phyloP scores from a whole-genome alignment of 108 stramenopile species.

The Chaetoceros tenuissimus region DNA sequence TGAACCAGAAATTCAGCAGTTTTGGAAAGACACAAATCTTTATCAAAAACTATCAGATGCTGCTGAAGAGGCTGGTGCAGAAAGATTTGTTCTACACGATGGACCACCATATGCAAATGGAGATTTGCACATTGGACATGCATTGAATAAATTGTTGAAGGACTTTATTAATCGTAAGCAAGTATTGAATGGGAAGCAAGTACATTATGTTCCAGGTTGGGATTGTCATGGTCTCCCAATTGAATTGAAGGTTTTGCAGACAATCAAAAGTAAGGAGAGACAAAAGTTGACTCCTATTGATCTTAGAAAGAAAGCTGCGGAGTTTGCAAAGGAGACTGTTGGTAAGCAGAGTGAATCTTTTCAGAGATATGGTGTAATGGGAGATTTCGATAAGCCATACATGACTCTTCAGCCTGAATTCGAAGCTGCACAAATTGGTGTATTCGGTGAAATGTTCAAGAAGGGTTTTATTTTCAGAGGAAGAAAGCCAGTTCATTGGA shows the following conservation, averaged over 20 bases:
- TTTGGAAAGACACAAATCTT: constrained; percentile 76
- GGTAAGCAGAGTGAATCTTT: constrained; percentile 80
- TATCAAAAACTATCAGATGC: constrained; percentile 77
- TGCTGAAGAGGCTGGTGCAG: constrained; percentile 31
- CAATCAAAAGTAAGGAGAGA: constrained; percentile 80
- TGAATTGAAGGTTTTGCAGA: constrained; percentile 97
- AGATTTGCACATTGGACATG: constrained; percentile 96
- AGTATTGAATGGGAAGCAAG: constrained; percentile 88
- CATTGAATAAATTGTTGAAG: constrained; percentile 97
- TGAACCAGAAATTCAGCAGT: constrained; percentile 88
- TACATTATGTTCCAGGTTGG: constrained; percentile 99
- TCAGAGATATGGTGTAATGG: constrained; percentile 93
- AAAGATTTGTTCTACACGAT: constrained; percentile 94
- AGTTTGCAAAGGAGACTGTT: constrained; percentile 88
- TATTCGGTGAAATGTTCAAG: constrained; percentile 95
- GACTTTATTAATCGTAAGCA: constrained; percentile 97
- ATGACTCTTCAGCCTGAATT: constrained; percentile 92
- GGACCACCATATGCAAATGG: constrained; percentile 99
- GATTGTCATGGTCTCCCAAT: constrained; percentile 99
- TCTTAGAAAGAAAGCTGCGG: constrained; percentile 82
- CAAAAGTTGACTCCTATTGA: constrained; percentile 69
- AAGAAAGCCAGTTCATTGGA: constrained; percentile 97
- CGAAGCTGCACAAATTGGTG: constrained; percentile 94
- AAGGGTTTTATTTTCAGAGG: constrained; percentile 95
- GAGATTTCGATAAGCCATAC: constrained; percentile 96